These are phyloP conservation scores for Oenanthe javanica DNA, from an alignment of 140 eudicot species.

Conservation along the genomic window DNA sequence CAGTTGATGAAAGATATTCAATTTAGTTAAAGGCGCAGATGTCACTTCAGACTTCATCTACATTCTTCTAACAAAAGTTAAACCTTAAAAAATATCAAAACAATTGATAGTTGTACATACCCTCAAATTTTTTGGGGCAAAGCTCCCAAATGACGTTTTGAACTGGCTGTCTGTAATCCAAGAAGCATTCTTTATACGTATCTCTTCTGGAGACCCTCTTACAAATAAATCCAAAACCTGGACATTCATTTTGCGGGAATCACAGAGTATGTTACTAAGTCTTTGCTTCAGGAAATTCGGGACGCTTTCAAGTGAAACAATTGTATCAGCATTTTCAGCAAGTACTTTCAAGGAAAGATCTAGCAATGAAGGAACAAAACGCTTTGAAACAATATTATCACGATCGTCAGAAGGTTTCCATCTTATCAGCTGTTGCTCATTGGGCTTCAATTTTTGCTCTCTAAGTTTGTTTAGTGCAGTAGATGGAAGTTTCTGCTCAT, in stretches of 20 bases:
- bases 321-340: constrained; percentile 43
- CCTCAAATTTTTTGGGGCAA: constrained; percentile 29
- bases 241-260: constrained; percentile 35
- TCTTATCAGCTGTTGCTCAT: constrained; percentile 20
- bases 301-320: constrained; percentile 39
- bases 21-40: not conserved
- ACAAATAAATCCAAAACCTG: constrained; percentile 36
- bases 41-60: not conserved
- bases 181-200: constrained; percentile 49
- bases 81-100: not conserved
- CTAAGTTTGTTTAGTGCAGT: constrained; percentile 25
- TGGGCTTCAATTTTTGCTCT: constrained; percentile 19
- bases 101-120: constrained; percentile 18
- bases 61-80: not conserved
- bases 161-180: constrained; percentile 46
- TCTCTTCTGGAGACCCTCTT: constrained; percentile 47
- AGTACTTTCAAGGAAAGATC: constrained; percentile 47
- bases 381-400: not conserved
- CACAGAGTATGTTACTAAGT: constrained; percentile 40
- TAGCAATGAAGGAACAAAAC: constrained; percentile 41
- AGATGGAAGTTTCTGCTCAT: constrained; percentile 14
- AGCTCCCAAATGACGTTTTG: constrained; percentile 20
- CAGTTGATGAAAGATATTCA: not conserved
- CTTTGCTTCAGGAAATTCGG: constrained; percentile 40
- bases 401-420: constrained; percentile 28